phyloP scores from a whole-genome alignment of 116 monocot species.

The Zostera marina region DNA sequence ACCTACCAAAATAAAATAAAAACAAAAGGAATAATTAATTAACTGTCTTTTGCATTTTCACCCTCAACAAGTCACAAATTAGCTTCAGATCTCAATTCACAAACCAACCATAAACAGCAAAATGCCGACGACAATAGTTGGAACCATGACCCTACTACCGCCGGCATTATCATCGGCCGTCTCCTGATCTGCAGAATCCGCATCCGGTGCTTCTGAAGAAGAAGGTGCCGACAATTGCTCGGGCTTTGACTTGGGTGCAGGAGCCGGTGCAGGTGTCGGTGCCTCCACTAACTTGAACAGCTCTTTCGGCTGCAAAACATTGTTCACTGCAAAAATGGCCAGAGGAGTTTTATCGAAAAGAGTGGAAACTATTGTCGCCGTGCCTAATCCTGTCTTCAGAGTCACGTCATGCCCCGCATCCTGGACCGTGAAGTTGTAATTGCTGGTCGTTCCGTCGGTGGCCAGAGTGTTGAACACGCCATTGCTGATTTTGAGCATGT shows the following conservation, averaged over 20 bases:
- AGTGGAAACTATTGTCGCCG: constrained; percentile 37
- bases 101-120: not conserved
- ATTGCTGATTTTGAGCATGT: constrained; percentile 50
- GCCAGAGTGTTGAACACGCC: constrained; percentile 71
- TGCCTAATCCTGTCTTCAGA: constrained; percentile 30
- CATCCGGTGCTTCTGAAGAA: not conserved
- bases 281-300: constrained; percentile 39
- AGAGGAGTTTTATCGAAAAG: constrained; percentile 48
- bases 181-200: constrained; percentile 9
- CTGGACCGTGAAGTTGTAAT: constrained; percentile 63
- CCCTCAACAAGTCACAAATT: not conserved
- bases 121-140: not conserved
- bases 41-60: not conserved
- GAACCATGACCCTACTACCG: not conserved
- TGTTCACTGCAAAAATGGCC: constrained; percentile 41
- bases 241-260: constrained; percentile 8
- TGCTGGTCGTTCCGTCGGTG: constrained; percentile 38
- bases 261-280: constrained; percentile 27
- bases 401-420: constrained; percentile 48
- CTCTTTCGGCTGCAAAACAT: constrained; percentile 69
- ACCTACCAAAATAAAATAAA: too few relatives aligned
- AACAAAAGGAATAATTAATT: too few relatives aligned
- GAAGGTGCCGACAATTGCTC: not conserved
- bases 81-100: not conserved
- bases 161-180: constrained; percentile 8